These are phyloP conservation scores for Phaffomyces opuntiae DNA, from an alignment of 805 yeast genomes.

Conservation along the genomic window DNA sequence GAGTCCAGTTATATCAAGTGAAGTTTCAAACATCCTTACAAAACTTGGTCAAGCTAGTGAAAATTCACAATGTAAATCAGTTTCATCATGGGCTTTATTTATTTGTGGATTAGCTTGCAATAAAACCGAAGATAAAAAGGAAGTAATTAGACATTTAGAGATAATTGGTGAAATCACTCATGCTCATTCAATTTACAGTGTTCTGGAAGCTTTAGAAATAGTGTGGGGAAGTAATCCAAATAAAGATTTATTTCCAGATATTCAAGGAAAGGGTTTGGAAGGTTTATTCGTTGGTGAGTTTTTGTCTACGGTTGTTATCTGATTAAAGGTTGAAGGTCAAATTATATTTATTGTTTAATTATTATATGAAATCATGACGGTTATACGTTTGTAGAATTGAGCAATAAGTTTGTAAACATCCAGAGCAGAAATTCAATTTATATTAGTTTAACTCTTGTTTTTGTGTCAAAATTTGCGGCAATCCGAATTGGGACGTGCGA, in stretches of 20 bases:
- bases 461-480: too few relatives aligned
- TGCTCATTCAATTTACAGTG: slow-evolving; percentile 8
- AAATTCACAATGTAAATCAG: slow-evolving; percentile 3
- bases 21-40: slow-evolving; percentile 2
- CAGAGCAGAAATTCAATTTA: too few relatives aligned
- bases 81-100: slow-evolving; percentile 14
- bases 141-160: too few relatives aligned
- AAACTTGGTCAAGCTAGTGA: slow-evolving; percentile 4
- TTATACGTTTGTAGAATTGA: too few relatives aligned
- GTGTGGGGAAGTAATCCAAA: slow-evolving; percentile 12
- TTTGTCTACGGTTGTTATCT: slow-evolving; percentile 1
- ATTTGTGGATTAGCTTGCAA: slow-evolving; percentile 9
- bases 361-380: too few relatives aligned
- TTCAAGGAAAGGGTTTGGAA: slow-evolving; percentile 12
- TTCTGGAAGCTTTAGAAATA: slow-evolving; percentile 11
- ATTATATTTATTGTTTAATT: too few relatives aligned
- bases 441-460: too few relatives aligned
- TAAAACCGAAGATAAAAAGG: too few relatives aligned
- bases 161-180: too few relatives aligned
- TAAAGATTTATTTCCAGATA: not conserved
- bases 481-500: too few relatives aligned
- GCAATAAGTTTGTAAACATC: too few relatives aligned
- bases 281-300: slow-evolving; percentile 8
- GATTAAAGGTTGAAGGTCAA: not conserved
- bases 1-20: slow-evolving; percentile 7